Percentiles rank a stretch among this genome's conserved stretches.
These are phyloP conservation scores for Alloteropsis semialata DNA, from an alignment of 176 grass and related monocot species.

Conservation along the genomic window DNA sequence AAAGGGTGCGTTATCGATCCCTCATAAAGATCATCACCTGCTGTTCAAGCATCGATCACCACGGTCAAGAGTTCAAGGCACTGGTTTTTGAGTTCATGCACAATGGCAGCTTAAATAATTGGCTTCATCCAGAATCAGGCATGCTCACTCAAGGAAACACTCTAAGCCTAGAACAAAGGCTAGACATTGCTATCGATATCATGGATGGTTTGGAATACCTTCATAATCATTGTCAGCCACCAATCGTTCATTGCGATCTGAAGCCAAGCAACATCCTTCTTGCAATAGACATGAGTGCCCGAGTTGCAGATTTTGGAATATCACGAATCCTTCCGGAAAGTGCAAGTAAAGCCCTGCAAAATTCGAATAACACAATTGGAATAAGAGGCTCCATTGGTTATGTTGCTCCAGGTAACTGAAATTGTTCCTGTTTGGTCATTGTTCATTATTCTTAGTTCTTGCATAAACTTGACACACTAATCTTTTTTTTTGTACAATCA, in stretches of 20 bases:
- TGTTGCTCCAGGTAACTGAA: conserved; percentile 43
- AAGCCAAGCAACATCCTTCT: conserved; percentile 65
- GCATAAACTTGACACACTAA: not conserved
- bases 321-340: conserved; percentile 35
- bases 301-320: conserved; percentile 47
- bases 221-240: conserved; percentile 19
- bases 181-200: conserved; percentile 15
- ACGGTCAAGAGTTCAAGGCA: conserved; percentile 42
- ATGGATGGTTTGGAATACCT: conserved; percentile 29
- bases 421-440: not conserved
- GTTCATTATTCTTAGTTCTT: not conserved
- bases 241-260: conserved; percentile 57
- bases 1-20: conserved; percentile 21
- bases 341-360: not conserved
- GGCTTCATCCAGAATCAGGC: conserved; percentile 33
- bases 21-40: conserved; percentile 39
- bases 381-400: conserved; percentile 48
- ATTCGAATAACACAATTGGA: conserved; percentile 12
- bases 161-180: conserved; percentile 10
- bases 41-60: conserved; percentile 24
- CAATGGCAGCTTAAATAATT: conserved; percentile 18
- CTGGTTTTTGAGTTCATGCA: conserved; percentile 35
- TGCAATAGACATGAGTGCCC: conserved; percentile 42
- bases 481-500: too few species aligned
- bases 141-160: not conserved